Conservation (phyloP, 2,329 filamentous ascomycete species). For the Diaporthe helianthi region DNA sequence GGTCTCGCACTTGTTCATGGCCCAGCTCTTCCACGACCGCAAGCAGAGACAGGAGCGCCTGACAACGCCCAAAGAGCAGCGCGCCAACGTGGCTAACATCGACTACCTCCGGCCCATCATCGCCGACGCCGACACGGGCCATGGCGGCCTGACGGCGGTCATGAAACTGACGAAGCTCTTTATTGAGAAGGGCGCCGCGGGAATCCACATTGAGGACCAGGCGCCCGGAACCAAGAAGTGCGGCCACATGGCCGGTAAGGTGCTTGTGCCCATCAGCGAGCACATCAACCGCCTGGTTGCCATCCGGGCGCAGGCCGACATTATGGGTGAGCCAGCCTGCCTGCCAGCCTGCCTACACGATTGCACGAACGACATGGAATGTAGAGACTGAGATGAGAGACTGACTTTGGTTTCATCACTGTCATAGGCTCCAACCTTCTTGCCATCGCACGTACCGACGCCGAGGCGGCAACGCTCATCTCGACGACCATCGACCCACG, state of each 20-base stretch:
- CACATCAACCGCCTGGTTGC: slow-evolving; percentile 98
- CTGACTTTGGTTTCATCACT: slow-evolving; percentile 23
- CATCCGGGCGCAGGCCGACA: slow-evolving; percentile 96
- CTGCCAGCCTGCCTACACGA: too few species aligned
- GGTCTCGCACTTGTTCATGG: slow-evolving; percentile 96
- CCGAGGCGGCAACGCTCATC: slow-evolving; percentile 96
- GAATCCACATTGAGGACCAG: slow-evolving; percentile 99
- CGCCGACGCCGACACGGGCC: slow-evolving; percentile 95
- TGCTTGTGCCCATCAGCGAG: slow-evolving; percentile 94
- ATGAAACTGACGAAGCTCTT: slow-evolving; percentile 99
- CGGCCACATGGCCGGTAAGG: slow-evolving; percentile 98
- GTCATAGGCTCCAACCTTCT: slow-evolving; percentile 77
- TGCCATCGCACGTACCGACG: slow-evolving; percentile 92
- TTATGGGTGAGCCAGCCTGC: slow-evolving; percentile 87
- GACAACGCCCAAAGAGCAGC: slow-evolving; percentile 74
- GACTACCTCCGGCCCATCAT: slow-evolving; percentile 97
- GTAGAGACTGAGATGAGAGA: background rate
- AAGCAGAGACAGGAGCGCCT: slow-evolving; percentile 97
- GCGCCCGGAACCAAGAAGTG: slow-evolving; percentile 99
- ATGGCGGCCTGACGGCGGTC: slow-evolving; percentile 95
- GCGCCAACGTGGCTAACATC: slow-evolving; percentile 76
- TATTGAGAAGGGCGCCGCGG: slow-evolving; percentile 93
- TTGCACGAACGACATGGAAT: too few species aligned
- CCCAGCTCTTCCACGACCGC: slow-evolving; percentile 98
- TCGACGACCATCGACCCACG: slow-evolving; percentile 95